phyloP scores from a whole-genome alignment of 75 land plant genomes.

The Adiantum capillusveneris region DNA sequence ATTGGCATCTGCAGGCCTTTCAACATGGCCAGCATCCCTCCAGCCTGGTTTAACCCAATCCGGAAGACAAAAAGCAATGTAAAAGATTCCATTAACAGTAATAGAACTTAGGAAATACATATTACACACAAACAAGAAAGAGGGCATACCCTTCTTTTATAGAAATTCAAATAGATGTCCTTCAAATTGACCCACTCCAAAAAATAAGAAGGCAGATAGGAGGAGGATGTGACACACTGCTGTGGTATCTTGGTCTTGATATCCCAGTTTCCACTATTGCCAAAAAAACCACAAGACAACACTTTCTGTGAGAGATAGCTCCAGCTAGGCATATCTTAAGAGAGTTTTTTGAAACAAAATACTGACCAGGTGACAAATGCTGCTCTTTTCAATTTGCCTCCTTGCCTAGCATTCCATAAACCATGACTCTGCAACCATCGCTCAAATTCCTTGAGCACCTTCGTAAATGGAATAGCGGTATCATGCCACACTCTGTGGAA shows the following conservation, averaged over 20 bases:
- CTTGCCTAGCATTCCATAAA: constrained; percentile 41
- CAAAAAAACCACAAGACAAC: not conserved
- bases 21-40: constrained; percentile 91
- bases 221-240: constrained; percentile 65
- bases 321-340: too few relatives aligned
- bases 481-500: constrained; percentile 98
- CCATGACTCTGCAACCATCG: constrained; percentile 57
- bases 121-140: not conserved
- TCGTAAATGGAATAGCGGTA: constrained; percentile 74
- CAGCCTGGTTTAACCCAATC: constrained; percentile 41
- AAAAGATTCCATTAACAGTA: not conserved
- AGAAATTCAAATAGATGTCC: constrained; percentile 85
- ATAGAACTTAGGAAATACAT: not conserved
- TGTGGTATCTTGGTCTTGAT: constrained; percentile 91
- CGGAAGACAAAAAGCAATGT: not conserved
- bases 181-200: constrained; percentile 96
- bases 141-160: constrained; percentile 48
- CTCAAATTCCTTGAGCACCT: constrained; percentile 71
- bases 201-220: constrained; percentile 63
- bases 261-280: constrained; percentile 93
- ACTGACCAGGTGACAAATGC: constrained; percentile 96
- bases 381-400: constrained; percentile 42
- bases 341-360: too few relatives aligned
- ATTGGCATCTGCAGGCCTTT: constrained; percentile 50
- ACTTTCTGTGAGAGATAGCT: too few relatives aligned